Percentiles rank a stretch among this genome's conserved stretches.
These are phyloP conservation scores for Canariomyces notabilis DNA, from an alignment of 2,329 filamentous ascomycete species.

Conservation along the genomic window DNA sequence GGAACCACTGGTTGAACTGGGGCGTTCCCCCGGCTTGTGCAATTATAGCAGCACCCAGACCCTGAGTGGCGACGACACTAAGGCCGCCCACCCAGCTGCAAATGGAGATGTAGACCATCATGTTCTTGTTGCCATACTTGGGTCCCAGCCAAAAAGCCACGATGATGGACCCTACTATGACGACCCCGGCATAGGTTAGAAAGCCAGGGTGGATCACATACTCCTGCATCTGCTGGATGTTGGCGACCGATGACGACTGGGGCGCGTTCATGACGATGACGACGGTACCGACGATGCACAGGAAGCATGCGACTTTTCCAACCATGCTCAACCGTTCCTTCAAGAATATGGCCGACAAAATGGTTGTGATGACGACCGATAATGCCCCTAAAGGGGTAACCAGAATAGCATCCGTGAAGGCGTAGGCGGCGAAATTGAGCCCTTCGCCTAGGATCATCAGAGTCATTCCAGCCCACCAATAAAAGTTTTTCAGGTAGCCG, in stretches of 20 bases:
- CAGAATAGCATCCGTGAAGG: slow-evolving; percentile 92
- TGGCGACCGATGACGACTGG: slow-evolving; percentile 72
- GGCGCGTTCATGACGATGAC: slow-evolving; percentile 95
- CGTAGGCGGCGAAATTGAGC: slow-evolving; percentile 96
- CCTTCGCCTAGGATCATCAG: slow-evolving; percentile 96
- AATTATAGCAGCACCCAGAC: slow-evolving; percentile 83
- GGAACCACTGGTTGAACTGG: slow-evolving; percentile 97
- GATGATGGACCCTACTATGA: slow-evolving; percentile 67
- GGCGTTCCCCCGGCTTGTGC: slow-evolving; percentile 74
- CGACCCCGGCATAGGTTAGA: slow-evolving; percentile 74
- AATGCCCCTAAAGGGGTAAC: slow-evolving; percentile 89
- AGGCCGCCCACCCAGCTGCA: slow-evolving; percentile 92
- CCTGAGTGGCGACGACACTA: slow-evolving; percentile 92
- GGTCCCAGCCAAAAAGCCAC: slow-evolving; percentile 78
- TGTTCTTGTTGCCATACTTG: slow-evolving; percentile 89
- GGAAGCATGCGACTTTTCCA: slow-evolving; percentile 91
- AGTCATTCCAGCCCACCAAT: slow-evolving; percentile 94
- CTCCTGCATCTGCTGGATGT: slow-evolving; percentile 87
- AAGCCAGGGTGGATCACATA: slow-evolving; percentile 86
- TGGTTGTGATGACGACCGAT: slow-evolving; percentile 85
- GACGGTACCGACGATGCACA: slow-evolving; percentile 88
- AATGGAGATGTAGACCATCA: slow-evolving; percentile 95
- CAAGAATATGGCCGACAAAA: slow-evolving; percentile 88
- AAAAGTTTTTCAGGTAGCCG: slow-evolving; percentile 90
- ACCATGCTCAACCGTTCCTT: slow-evolving; percentile 95